These are phyloP conservation scores for Dendrobium nobile DNA, from an alignment of 106 monocot species.

Conservation along the genomic window DNA sequence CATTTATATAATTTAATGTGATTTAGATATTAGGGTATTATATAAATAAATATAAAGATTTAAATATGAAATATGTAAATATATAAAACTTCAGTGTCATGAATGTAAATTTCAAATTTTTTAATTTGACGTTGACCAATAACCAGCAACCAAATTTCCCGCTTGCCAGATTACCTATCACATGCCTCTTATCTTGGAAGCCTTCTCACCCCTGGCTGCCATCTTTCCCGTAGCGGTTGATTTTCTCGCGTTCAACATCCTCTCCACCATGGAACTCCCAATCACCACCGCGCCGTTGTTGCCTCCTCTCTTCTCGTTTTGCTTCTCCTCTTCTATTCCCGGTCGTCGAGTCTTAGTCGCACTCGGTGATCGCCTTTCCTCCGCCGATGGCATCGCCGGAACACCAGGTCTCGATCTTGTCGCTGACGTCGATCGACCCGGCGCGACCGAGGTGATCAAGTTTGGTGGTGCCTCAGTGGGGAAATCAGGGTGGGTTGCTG, in stretches of 20 bases:
- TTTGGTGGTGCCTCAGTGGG: conserved; percentile 20
- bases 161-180: neutral
- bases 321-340: no score
- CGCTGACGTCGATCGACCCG: conserved; percentile 6
- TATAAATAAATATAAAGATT: no score
- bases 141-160: no score
- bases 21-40: no score
- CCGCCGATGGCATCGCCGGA: neutral
- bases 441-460: conserved; percentile 7
- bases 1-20: no score
- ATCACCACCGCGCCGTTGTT: neutral
- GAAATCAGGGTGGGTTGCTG: conserved; percentile 1
- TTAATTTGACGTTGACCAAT: no score
- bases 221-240: neutral
- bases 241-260: conserved; percentile 14
- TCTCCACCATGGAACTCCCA: conserved; percentile 18
- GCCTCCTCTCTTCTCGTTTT: neutral
- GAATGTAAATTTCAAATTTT: no score
- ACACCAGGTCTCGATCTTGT: conserved; percentile 8
- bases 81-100: no score
- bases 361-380: conserved; percentile 11
- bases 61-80: no score
- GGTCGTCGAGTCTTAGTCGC: conserved; percentile 3
- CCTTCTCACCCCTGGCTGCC: neutral
- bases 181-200: neutral